These are phyloP conservation scores for Neckera pumila DNA, from an alignment of 225 moss, liverwort and hornwort species.

Conservation along the genomic window DNA sequence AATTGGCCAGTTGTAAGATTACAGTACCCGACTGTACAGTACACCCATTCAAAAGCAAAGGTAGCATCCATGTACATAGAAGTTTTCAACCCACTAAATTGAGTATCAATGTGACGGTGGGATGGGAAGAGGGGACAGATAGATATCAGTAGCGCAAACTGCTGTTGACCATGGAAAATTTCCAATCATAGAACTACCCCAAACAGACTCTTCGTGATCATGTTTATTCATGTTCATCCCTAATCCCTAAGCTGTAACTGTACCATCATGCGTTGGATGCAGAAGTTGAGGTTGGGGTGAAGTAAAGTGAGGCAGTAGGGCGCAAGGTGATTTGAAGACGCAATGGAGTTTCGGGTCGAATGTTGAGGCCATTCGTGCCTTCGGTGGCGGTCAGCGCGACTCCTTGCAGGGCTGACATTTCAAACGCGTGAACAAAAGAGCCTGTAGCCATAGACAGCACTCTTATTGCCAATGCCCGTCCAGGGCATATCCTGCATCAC, in stretches of 20 bases:
- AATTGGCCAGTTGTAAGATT: too few relatives aligned
- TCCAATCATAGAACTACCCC: background rate
- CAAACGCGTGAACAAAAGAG: conserved; percentile 5
- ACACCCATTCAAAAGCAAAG: background rate
- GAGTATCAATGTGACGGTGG: background rate
- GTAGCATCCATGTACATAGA: background rate
- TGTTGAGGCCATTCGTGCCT: background rate
- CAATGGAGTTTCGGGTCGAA: background rate
- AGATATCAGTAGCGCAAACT: background rate
- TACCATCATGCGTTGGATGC: background rate
- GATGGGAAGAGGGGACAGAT: too few relatives aligned
- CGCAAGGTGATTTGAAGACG: background rate
- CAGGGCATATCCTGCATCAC: conserved; percentile 15
- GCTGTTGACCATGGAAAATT: background rate
- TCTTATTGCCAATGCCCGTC: background rate
- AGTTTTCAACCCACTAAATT: too few relatives aligned
- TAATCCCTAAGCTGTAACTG: background rate
- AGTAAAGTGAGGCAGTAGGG: background rate
- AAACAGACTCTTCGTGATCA: background rate
- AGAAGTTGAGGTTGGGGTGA: background rate
- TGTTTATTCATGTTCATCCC: background rate
- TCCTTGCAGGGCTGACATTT: background rate
- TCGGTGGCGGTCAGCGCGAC: background rate
- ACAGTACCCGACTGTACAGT: too few relatives aligned
- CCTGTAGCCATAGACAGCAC: background rate